Percentiles rank a stretch among this genome's conserved stretches.
Evolutionary conservation across 345 rosid species (phyloP).

Genomic region (Trapa bicornis): DNA sequence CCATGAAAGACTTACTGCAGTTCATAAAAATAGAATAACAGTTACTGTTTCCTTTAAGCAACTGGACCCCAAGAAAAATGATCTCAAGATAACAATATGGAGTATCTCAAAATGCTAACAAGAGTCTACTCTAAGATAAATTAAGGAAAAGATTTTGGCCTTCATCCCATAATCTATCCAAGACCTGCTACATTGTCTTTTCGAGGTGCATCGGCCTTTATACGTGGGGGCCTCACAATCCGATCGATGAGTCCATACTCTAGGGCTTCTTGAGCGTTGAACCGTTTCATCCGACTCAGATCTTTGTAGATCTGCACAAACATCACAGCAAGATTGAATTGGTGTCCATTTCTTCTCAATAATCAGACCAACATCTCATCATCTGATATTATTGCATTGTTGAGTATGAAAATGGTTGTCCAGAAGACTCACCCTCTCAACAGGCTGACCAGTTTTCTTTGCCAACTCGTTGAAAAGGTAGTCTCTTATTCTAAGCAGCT

Average conservation of each 20-base stretch:
- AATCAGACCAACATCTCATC: not conserved
- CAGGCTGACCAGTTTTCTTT: slow-evolving; percentile 64
- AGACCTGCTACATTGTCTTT: slow-evolving; percentile 42
- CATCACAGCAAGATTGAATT: not conserved
- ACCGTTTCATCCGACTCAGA: slow-evolving; percentile 50
- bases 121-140: not conserved
- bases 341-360: not conserved
- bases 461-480: slow-evolving; percentile 70
- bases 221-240: slow-evolving; percentile 51
- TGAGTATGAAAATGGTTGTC: not conserved
- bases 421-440: slow-evolving; percentile 49
- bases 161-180: slow-evolving; percentile 22
- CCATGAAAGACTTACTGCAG: not conserved
- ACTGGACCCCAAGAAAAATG: too few species aligned
- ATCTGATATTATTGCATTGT: not conserved
- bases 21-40: not conserved
- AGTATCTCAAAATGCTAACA: not conserved
- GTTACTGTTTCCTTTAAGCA: not conserved
- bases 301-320: slow-evolving; percentile 48
- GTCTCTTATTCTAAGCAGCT: slow-evolving; percentile 69
- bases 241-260: slow-evolving; percentile 77
- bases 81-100: not conserved
- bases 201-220: slow-evolving; percentile 39
- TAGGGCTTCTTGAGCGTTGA: slow-evolving; percentile 57
- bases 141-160: not conserved